Conservation (phyloP, 176 grass and related monocot species). For the Dactylis glomerata region DNA sequence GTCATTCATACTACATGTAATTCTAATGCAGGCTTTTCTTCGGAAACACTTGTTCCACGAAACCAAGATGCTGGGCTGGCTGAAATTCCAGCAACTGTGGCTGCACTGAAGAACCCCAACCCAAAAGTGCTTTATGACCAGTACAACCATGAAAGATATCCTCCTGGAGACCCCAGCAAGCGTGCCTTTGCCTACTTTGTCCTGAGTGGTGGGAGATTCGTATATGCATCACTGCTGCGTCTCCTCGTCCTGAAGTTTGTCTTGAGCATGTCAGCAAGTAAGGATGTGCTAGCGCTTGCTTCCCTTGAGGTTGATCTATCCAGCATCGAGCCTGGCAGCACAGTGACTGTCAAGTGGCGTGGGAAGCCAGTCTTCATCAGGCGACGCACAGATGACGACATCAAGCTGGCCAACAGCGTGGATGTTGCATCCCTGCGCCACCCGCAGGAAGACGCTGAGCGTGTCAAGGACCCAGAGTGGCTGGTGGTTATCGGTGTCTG, state of each 20-base stretch:
- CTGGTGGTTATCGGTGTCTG: conserved; percentile 83
- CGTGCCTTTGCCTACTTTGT: conserved; percentile 91
- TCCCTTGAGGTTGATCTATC: conserved; percentile 80
- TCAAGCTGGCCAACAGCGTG: conserved; percentile 82
- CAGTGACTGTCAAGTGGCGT: conserved; percentile 94
- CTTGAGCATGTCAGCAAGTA: conserved; percentile 85
- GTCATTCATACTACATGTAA: not conserved
- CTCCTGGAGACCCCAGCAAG: conserved; percentile 84
- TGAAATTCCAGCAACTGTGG: conserved; percentile 59
- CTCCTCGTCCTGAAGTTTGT: conserved; percentile 87
- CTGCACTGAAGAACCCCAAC: conserved; percentile 76
- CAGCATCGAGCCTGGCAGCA: conserved; percentile 72
- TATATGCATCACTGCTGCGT: conserved; percentile 78
- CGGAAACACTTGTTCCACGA: conserved; percentile 67
- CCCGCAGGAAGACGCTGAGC: conserved; percentile 61
- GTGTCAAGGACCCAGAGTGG: conserved; percentile 87
- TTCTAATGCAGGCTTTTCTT: conserved; percentile 54
- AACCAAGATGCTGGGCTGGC: conserved; percentile 44
- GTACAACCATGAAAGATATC: conserved; percentile 81
- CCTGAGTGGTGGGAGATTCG: conserved; percentile 75
- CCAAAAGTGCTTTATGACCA: conserved; percentile 79
- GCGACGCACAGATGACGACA: conserved; percentile 72
- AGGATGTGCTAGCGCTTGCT: conserved; percentile 85
- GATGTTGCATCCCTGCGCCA: conserved; percentile 65
- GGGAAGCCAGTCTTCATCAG: conserved; percentile 89